Evolutionary conservation across 1,139 yeast genomes (phyloP).

Genomic region (Blastobotrys niveus): DNA sequence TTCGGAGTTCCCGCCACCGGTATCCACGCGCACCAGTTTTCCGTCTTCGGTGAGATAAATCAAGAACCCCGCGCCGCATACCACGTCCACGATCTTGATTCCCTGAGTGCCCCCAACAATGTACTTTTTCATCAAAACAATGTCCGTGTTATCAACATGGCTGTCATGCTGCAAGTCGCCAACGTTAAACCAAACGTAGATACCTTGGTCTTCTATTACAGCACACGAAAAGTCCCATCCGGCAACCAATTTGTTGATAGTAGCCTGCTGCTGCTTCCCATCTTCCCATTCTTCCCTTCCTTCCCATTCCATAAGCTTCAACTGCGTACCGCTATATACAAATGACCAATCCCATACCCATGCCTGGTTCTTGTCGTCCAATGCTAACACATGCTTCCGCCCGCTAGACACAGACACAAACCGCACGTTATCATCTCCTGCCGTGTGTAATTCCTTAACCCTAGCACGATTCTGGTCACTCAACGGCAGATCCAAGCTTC

Average conservation of each 20-base stretch:
- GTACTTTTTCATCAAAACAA: conserved; percentile 2
- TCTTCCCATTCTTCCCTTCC: neutral
- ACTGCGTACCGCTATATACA: conserved; percentile 40
- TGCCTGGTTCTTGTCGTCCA: conserved; percentile 47
- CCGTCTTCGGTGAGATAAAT: conserved; percentile 48
- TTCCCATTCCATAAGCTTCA: conserved; percentile 23
- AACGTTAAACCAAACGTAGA: conserved; percentile 56
- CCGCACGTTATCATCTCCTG: conserved; percentile 21
- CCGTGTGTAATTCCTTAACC: conserved; percentile 14
- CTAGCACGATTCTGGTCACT: conserved; percentile 10
- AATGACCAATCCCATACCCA: conserved; percentile 56
- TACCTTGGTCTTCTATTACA: conserved; percentile 46
- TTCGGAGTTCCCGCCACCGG: conserved; percentile 10
- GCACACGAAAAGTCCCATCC: conserved; percentile 68
- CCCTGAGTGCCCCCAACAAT: conserved; percentile 32
- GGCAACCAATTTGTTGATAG: conserved; percentile 45
- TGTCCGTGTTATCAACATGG: neutral
- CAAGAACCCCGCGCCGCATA: conserved; percentile 49
- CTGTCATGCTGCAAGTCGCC: conserved; percentile 18
- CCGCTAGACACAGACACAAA: conserved; percentile 57
- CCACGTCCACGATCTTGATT: conserved; percentile 45
- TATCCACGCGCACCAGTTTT: conserved; percentile 40
- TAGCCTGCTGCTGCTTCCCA: conserved; percentile 34
- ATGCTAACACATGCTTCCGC: conserved; percentile 58
- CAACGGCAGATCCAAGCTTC: conserved; percentile 14